Conservation (phyloP, 164 flowering plant genomes). For the Vitis cinerea region DNA sequence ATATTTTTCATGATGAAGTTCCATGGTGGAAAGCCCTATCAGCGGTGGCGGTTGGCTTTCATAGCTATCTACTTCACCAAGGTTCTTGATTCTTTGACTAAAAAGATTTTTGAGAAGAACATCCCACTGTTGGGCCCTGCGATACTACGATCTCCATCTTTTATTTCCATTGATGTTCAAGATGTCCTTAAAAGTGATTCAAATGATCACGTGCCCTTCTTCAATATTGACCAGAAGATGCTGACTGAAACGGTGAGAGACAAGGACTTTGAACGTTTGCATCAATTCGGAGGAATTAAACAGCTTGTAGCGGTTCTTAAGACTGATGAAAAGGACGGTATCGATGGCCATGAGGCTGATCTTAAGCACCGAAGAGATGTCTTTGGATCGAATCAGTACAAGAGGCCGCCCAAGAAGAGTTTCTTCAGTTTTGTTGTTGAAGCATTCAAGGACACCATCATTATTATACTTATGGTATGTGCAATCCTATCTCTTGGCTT, state of each 20-base stretch:
- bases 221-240: slow-evolving; percentile 1
- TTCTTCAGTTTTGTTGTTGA: slow-evolving; percentile 3
- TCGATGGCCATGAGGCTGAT: background rate
- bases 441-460: slow-evolving; percentile 2
- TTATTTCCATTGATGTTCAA: too few species aligned
- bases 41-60: too few species aligned
- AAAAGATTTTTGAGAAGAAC: too few species aligned
- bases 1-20: too few species aligned
- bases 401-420: background rate
- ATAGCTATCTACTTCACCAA: too few species aligned
- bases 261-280: background rate
- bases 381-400: background rate
- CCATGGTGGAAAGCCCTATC: too few species aligned
- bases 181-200: too few species aligned
- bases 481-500: slow-evolving; percentile 1
- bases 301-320: background rate
- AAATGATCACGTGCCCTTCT: background rate
- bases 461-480: background rate
- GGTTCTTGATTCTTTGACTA: too few species aligned
- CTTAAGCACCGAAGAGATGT: background rate
- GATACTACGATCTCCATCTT: too few species aligned
- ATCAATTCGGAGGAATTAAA: background rate
- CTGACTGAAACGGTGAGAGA: background rate
- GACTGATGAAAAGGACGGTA: background rate
- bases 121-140: too few species aligned